Percentiles rank a stretch among this genome's conserved stretches.
Conservation (phyloP, 1,139 yeast genomes). For the Kluyveromyces marxianus region DNA sequence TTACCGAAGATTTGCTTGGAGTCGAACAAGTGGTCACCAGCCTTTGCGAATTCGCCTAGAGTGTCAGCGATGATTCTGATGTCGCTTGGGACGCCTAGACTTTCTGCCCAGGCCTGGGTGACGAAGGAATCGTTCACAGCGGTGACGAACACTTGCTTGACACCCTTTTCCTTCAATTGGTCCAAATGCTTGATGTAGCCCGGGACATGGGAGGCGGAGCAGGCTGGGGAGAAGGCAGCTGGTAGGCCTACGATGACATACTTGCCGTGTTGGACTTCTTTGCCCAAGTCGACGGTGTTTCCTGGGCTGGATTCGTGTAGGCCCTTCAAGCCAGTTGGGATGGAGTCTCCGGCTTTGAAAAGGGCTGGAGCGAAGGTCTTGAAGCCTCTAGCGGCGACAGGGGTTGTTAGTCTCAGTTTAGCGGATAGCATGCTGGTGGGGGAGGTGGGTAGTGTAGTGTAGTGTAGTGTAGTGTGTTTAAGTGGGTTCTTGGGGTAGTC, state of each 20-base stretch:
- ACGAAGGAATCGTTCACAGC: constrained; percentile 86
- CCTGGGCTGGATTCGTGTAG: constrained; percentile 66
- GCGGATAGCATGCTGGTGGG: not conserved
- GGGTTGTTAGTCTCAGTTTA: not conserved
- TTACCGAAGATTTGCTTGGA: constrained; percentile 59
- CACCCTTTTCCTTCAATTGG: constrained; percentile 58
- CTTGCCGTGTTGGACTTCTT: constrained; percentile 41
- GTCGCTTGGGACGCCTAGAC: constrained; percentile 35
- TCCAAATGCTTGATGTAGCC: constrained; percentile 52
- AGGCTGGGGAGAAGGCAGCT: constrained; percentile 87
- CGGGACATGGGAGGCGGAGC: constrained; percentile 73
- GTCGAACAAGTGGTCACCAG: constrained; percentile 61
- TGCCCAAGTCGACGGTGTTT: constrained; percentile 51
- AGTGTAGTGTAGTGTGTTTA: not conserved
- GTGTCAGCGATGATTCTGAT: constrained; percentile 68
- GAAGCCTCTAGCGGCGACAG: constrained; percentile 24
- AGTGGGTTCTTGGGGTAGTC: not conserved
- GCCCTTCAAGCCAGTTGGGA: constrained; percentile 45
- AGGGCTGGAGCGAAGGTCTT: constrained; percentile 29
- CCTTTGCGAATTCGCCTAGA: constrained; percentile 57
- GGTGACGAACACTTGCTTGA: constrained; percentile 51
- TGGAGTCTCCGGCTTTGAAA: constrained; percentile 44
- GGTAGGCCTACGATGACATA: constrained; percentile 74
- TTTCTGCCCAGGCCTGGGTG: constrained; percentile 67
- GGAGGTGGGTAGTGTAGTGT: not conserved